phyloP scores from a whole-genome alignment of 495 filamentous ascomycete genomes.

The Hypomontagnella submonticulosa region DNA sequence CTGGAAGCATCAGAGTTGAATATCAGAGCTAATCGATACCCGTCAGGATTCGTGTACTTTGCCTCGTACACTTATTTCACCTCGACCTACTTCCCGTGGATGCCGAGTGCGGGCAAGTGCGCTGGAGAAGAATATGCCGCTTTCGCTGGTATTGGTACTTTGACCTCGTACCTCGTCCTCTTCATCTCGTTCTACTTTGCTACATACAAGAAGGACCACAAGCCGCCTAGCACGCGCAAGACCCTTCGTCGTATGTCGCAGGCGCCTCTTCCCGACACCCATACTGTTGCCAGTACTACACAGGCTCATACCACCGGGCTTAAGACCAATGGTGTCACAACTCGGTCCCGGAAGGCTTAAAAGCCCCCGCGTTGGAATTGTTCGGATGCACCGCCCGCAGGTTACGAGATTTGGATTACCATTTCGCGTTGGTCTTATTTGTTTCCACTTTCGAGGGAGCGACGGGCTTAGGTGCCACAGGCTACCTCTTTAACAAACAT shows the following conservation, averaged over 20 bases:
- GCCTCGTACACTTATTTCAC: slow-evolving; percentile 96
- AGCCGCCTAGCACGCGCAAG: slow-evolving; percentile 68
- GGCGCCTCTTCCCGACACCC: slow-evolving; percentile 63
- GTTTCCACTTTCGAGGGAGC: slow-evolving; percentile 24
- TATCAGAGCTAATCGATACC: slow-evolving; percentile 35
- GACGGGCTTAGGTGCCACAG: slow-evolving; percentile 11
- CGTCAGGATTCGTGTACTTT: slow-evolving; percentile 87
- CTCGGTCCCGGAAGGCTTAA: slow-evolving; percentile 70
- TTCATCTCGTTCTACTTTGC: slow-evolving; percentile 99
- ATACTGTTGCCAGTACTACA: slow-evolving; percentile 50
- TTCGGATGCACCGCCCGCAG: slow-evolving; percentile 9
- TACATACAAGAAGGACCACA: slow-evolving; percentile 90
- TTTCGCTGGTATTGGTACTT: slow-evolving; percentile 88
- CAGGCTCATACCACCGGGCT: slow-evolving; percentile 56
- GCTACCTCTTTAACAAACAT: slow-evolving; percentile 13
- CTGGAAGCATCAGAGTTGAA: neutral
- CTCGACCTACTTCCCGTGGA: slow-evolving; percentile 86
- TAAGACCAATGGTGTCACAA: slow-evolving; percentile 62
- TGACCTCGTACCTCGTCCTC: slow-evolving; percentile 93
- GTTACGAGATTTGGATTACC: slow-evolving; percentile 27
- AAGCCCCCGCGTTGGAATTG: slow-evolving; percentile 9
- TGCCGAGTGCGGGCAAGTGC: slow-evolving; percentile 85
- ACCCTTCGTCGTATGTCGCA: slow-evolving; percentile 64
- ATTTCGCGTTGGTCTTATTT: slow-evolving; percentile 26
- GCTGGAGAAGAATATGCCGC: slow-evolving; percentile 98